Evolutionary conservation across 805 yeast genomes (phyloP).

Genomic region (Candida palmyrensis): DNA sequence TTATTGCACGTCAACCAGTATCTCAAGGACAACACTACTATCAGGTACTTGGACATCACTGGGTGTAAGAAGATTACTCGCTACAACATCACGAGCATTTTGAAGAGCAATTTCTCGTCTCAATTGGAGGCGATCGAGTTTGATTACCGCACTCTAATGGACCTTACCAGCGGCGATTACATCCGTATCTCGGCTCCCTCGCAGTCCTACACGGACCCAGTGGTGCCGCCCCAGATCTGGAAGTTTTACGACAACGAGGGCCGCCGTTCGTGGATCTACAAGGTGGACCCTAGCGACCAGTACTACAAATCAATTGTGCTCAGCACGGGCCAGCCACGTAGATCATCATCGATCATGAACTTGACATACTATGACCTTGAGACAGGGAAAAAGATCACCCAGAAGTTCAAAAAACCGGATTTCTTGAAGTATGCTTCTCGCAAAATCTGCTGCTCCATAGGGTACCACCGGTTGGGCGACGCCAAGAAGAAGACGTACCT

Average conservation of each 20-base stretch:
- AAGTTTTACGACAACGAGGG: slow-evolving; percentile 59
- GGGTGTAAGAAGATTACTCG: slow-evolving; percentile 56
- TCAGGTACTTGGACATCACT: slow-evolving; percentile 62
- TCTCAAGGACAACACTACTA: slow-evolving; percentile 21
- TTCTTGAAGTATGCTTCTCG: slow-evolving; percentile 50
- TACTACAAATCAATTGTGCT: slow-evolving; percentile 25
- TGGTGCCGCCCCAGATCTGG: slow-evolving; percentile 37
- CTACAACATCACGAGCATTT: slow-evolving; percentile 42
- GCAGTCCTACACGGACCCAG: slow-evolving; percentile 23
- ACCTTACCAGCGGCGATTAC: slow-evolving; percentile 35
- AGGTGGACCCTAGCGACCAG: slow-evolving; percentile 27
- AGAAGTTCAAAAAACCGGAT: slow-evolving; percentile 39
- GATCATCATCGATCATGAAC: slow-evolving; percentile 18
- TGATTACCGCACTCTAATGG: slow-evolving; percentile 50
- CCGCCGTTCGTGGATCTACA: slow-evolving; percentile 77
- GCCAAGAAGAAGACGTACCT: slow-evolving; percentile 27
- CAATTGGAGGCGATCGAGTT: slow-evolving; percentile 60
- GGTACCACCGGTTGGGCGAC: slow-evolving; percentile 38
- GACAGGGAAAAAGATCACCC: slow-evolving; percentile 56
- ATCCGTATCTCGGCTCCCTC: slow-evolving; percentile 25
- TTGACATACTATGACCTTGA: slow-evolving; percentile 56
- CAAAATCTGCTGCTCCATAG: slow-evolving; percentile 52
- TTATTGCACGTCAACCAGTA: slow-evolving; percentile 33
- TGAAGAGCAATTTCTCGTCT: slow-evolving; percentile 21
- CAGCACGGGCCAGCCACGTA: slow-evolving; percentile 8